Conservation (phyloP, 2,329 filamentous ascomycete species). For the Cordyceps tenuipes region DNA sequence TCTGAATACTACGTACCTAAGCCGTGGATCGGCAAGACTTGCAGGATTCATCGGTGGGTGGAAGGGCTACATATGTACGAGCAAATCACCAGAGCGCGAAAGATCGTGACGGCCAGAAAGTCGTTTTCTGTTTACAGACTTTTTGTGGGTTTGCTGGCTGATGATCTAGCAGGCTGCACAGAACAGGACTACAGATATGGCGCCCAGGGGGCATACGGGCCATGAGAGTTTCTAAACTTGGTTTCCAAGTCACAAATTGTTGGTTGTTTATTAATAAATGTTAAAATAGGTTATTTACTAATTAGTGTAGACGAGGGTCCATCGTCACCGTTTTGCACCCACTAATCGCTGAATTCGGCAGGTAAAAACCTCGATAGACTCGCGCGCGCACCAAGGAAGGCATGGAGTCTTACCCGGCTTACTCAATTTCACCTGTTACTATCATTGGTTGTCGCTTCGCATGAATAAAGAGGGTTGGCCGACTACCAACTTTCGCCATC, state of each 20-base stretch:
- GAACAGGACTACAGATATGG: not conserved
- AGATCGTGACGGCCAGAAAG: not conserved
- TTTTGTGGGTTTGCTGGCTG: too few relatives aligned
- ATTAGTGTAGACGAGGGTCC: not conserved
- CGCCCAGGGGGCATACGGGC: not conserved
- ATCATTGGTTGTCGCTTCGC: too few relatives aligned
- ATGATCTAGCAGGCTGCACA: not conserved
- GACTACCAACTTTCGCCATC: too few relatives aligned
- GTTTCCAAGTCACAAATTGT: not conserved
- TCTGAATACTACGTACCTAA: not conserved
- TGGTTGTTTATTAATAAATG: not conserved
- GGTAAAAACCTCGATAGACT: not conserved
- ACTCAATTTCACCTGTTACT: too few relatives aligned
- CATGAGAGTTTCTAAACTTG: not conserved
- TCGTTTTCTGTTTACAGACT: not conserved
- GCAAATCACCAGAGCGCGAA: not conserved
- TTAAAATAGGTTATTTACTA: not conserved
- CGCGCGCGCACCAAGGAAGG: too few relatives aligned
- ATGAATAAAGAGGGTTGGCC: too few relatives aligned
- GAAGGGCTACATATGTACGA: not conserved
- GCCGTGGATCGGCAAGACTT: not conserved
- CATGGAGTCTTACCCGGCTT: not conserved
- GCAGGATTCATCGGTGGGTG: not conserved
- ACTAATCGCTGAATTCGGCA: not conserved
- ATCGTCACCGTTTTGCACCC: not conserved